Evolutionary conservation across 192 early-diverging fungal genomes (phyloP).

Genomic region (Podila verticillata): DNA sequence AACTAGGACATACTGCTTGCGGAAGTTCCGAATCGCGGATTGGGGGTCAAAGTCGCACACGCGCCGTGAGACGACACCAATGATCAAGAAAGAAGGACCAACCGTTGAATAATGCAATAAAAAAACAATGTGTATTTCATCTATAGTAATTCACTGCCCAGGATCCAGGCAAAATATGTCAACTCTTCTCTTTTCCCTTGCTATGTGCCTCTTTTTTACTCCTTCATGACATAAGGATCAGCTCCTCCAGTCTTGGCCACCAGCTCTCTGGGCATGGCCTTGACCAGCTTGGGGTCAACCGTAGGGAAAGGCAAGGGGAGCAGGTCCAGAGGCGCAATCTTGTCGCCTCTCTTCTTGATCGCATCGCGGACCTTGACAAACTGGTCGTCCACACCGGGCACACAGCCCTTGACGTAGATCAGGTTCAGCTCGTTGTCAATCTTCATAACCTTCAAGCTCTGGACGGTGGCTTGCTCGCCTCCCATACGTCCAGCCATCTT

Average conservation of each 20-base stretch:
- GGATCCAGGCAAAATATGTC: no score
- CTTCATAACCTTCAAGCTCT: conserved; percentile 86
- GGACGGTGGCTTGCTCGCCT: conserved; percentile 80
- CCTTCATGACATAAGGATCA: conserved; percentile 59
- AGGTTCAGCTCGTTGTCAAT: conserved; percentile 88
- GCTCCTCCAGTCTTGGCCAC: conserved; percentile 58
- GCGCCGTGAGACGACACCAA: no score
- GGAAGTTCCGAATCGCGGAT: no score
- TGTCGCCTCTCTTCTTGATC: conserved; percentile 73
- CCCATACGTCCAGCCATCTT: conserved; percentile 99
- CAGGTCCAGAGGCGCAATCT: conserved; percentile 69
- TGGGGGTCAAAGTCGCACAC: no score
- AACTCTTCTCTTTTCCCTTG: neutral
- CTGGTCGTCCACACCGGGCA: conserved; percentile 88
- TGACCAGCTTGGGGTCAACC: conserved; percentile 54
- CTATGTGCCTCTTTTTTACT: conserved; percentile 19
- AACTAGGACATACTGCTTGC: no score
- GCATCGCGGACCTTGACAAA: conserved; percentile 91
- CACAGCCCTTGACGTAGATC: conserved; percentile 92
- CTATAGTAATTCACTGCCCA: no score
- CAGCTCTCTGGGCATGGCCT: conserved; percentile 59
- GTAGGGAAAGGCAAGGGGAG: conserved; percentile 80
- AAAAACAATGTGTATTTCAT: no score
- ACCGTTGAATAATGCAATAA: no score
- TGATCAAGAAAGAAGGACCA: no score